Conservation (phyloP, 805 yeast species). For the Wickerhamia fluorescens region DNA sequence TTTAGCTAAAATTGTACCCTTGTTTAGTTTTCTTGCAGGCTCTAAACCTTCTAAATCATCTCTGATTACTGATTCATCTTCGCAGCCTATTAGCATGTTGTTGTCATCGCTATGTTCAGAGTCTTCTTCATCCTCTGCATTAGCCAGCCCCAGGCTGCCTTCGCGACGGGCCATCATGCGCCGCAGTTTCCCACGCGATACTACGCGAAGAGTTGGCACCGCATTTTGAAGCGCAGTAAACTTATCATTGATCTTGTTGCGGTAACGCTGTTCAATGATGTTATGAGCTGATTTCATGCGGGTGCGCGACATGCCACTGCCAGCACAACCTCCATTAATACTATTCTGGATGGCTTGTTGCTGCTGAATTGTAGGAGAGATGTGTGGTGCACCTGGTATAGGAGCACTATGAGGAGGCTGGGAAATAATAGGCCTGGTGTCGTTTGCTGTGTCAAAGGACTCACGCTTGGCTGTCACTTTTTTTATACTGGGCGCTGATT, state of each 20-base stretch:
- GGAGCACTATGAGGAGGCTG: no score
- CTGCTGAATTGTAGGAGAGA: not conserved
- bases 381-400: no score
- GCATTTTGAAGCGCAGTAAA: constrained; percentile 30
- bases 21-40: constrained; percentile 70
- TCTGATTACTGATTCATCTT: no score
- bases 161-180: no score
- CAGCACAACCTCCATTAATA: not conserved
- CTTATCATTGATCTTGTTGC: constrained; percentile 37
- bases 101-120: constrained; percentile 9
- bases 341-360: not conserved
- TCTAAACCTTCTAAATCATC: constrained; percentile 61
- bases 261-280: constrained; percentile 36
- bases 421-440: not conserved
- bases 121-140: constrained; percentile 8
- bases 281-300: constrained; percentile 31
- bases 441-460: constrained; percentile 1
- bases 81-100: no score
- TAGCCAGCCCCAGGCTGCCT: no score
- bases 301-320: no score
- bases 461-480: constrained; percentile 5
- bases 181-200: constrained; percentile 16
- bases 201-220: constrained; percentile 33
- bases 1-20: constrained; percentile 70
- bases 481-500: no score